A percentile compares a stretch with the other conserved stretches of the same genome.
Conservation (phyloP, 768 basidiomycete species). For the Clitopilus hobsonii region DNA sequence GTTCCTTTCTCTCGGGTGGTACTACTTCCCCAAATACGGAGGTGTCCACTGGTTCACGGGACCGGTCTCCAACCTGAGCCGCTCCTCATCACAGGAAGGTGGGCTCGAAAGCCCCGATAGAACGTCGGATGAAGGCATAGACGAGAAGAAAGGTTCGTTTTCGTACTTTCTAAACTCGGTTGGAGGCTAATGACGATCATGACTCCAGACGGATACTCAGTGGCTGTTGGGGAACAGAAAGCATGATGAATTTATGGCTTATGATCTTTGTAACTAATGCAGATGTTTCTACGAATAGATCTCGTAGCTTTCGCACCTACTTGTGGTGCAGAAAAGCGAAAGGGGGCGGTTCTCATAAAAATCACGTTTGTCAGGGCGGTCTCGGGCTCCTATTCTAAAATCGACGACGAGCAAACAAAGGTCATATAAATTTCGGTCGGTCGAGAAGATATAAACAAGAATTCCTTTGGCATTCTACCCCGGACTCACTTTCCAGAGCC, state of each 20-base stretch:
- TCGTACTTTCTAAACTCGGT: background rate
- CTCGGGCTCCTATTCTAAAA: background rate
- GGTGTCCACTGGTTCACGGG: conserved; percentile 25
- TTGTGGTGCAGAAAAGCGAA: too few species aligned
- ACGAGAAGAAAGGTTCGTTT: background rate
- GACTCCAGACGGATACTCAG: background rate
- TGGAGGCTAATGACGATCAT: background rate
- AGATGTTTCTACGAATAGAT: too few species aligned
- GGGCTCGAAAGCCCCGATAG: background rate
- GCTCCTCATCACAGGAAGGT: background rate
- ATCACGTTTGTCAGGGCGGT: too few species aligned
- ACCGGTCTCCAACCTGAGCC: conserved; percentile 13
- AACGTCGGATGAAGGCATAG: background rate
- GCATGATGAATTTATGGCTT: background rate
- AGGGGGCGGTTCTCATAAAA: too few species aligned
- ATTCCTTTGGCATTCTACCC: background rate
- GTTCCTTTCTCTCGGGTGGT: conserved; percentile 48
- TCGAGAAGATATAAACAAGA: background rate
- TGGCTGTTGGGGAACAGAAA: background rate
- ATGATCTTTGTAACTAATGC: background rate
- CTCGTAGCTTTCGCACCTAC: too few species aligned
- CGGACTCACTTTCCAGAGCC: background rate
- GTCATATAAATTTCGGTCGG: background rate
- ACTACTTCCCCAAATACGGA: conserved; percentile 46
- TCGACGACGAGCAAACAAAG: background rate